phyloP scores from a whole-genome alignment of 768 basidiomycete genomes.

The Lyophyllum semitale region DNA sequence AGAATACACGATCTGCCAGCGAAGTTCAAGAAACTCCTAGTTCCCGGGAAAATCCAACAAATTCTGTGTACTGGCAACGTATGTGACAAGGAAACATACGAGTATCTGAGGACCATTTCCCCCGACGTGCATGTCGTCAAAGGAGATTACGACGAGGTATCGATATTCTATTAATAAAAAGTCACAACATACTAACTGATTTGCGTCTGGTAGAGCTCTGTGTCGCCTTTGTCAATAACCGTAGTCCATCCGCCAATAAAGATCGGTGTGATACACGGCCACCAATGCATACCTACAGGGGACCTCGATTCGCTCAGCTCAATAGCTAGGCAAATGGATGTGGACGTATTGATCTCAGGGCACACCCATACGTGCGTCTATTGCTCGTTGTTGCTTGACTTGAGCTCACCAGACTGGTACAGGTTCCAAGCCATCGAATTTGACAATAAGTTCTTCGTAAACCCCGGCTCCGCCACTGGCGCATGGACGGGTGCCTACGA shows the following conservation, averaged over 20 bases:
- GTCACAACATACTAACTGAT: background rate
- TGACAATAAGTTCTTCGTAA: constrained; percentile 91
- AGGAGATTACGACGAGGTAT: constrained; percentile 95
- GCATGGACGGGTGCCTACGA: too few relatives aligned
- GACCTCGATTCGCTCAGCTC: too few relatives aligned
- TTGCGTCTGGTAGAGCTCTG: too few relatives aligned
- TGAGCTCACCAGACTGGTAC: constrained; percentile 6
- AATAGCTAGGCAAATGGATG: constrained; percentile 94
- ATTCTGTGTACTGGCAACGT: constrained; percentile 97
- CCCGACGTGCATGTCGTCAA: constrained; percentile 89
- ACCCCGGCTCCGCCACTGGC: constrained; percentile 93
- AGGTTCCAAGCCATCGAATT: constrained; percentile 93
- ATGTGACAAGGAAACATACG: constrained; percentile 96
- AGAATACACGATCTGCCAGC: too few relatives aligned
- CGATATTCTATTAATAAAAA: constrained; percentile 15
- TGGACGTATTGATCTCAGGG: constrained; percentile 91
- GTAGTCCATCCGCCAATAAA: constrained; percentile 83
- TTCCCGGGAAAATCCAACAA: too few relatives aligned
- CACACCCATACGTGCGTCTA: constrained; percentile 89
- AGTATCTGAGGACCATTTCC: constrained; percentile 94
- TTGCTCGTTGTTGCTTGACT: background rate
- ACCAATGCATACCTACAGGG: too few relatives aligned
- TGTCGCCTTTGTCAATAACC: constrained; percentile 79
- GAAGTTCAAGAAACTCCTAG: too few relatives aligned
- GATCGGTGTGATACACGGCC: too few relatives aligned